These are phyloP conservation scores for Plasmodium gallinaceum DNA, from an alignment of 169 alveolate species.

Conservation along the genomic window DNA sequence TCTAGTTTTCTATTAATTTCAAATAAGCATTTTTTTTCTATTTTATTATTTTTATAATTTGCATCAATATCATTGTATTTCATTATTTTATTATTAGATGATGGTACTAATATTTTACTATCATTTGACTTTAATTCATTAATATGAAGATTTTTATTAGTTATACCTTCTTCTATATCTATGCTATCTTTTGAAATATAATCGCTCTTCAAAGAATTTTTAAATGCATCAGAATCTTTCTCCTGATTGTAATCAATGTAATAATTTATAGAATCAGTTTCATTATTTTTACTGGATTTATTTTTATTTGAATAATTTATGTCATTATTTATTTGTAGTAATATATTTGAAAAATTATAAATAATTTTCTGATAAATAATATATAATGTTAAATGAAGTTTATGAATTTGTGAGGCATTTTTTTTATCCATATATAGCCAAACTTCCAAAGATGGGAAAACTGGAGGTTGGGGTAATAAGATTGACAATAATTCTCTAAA, in stretches of 20 bases:
- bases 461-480: constrained; percentile 72
- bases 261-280: constrained; percentile 40
- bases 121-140: neutral
- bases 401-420: constrained; percentile 49
- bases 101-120: neutral
- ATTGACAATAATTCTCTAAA: constrained; percentile 40
- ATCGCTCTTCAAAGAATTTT: neutral
- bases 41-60: neutral
- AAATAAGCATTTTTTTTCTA: constrained; percentile 5
- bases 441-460: constrained; percentile 43
- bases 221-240: neutral
- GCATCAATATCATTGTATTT: neutral
- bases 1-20: constrained; percentile 51
- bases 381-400: constrained; percentile 64
- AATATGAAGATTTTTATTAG: neutral
- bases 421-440: constrained; percentile 55
- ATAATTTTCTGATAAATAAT: constrained; percentile 63
- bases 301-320: constrained; percentile 16
- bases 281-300: constrained; percentile 14
- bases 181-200: neutral
- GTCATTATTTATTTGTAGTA: constrained; percentile 51
- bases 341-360: constrained; percentile 51
- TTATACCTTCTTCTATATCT: neutral
- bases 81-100: too few species aligned
- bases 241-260: constrained; percentile 36